These are phyloP conservation scores for Erysimum cheiranthoides DNA, from an alignment of 345 rosid genomes.

Conservation along the genomic window DNA sequence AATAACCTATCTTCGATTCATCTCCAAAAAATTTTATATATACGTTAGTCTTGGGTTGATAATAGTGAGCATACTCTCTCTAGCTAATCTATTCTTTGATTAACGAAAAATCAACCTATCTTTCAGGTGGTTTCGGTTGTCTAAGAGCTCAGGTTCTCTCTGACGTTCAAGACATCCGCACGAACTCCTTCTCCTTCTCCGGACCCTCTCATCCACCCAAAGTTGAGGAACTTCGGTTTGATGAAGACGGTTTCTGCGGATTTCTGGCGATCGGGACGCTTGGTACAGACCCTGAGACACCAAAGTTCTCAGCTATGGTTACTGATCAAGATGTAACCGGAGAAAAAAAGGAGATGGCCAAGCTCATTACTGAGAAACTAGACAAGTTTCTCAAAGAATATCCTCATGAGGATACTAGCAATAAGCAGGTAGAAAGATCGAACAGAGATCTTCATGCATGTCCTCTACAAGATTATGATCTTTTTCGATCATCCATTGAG, in stretches of 20 bases:
- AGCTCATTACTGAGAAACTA: constrained; percentile 36
- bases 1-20: neutral
- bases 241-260: constrained; percentile 39
- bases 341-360: constrained; percentile 13
- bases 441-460: neutral
- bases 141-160: constrained; percentile 20
- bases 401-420: neutral
- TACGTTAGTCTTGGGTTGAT: neutral
- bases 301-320: constrained; percentile 27
- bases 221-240: constrained; percentile 15
- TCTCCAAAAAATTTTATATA: constrained; percentile 11
- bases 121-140: constrained; percentile 33
- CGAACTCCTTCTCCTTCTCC: constrained; percentile 40
- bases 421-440: neutral
- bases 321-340: constrained; percentile 19
- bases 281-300: constrained; percentile 45
- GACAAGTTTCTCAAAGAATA: constrained; percentile 29
- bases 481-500: neutral
- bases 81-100: neutral
- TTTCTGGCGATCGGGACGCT: constrained; percentile 40
- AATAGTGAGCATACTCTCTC: neutral
- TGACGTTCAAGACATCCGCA: constrained; percentile 43
- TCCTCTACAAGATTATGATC: constrained; percentile 20
- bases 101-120: neutral
- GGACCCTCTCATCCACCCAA: constrained; percentile 12